phyloP scores from a whole-genome alignment of 495 filamentous ascomycete species.

The Mycothermus thermophilus region DNA sequence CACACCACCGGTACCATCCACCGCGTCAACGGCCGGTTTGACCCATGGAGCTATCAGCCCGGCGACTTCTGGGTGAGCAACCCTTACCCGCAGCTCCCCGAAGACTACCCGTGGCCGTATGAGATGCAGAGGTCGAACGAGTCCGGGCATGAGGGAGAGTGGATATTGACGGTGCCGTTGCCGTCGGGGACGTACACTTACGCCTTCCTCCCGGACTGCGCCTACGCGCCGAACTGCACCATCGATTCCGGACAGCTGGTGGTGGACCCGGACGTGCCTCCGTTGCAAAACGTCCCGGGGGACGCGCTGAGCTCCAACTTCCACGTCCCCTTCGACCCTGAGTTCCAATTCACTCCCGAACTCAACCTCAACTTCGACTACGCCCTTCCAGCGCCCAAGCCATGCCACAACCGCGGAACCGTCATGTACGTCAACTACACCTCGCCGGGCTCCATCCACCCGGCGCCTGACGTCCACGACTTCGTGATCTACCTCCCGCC shows the following conservation, averaged over 20 bases:
- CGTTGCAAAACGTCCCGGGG: constrained; percentile 18
- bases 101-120: constrained; percentile 19
- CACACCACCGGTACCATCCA: constrained; percentile 14
- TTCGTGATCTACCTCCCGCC: constrained; percentile 20
- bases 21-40: constrained; percentile 13
- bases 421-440: constrained; percentile 21
- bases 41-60: constrained; percentile 18
- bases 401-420: constrained; percentile 9
- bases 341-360: constrained; percentile 18
- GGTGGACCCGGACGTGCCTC: constrained; percentile 19
- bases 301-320: constrained; percentile 23
- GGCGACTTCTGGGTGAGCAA: constrained; percentile 20
- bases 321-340: constrained; percentile 19
- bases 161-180: constrained; percentile 20
- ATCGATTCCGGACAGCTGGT: constrained; percentile 22
- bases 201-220: constrained; percentile 19
- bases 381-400: constrained; percentile 14
- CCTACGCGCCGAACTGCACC: constrained; percentile 20
- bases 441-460: constrained; percentile 20
- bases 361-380: constrained; percentile 22
- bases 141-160: constrained; percentile 14
- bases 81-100: constrained; percentile 8
- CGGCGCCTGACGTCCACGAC: constrained; percentile 20
- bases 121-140: constrained; percentile 16
- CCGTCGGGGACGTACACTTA: constrained; percentile 22